A percentile compares a stretch with the other conserved stretches of the same genome.
Evolutionary conservation across 345 rosid species (phyloP).

Genomic region (Brassica nigra): DNA sequence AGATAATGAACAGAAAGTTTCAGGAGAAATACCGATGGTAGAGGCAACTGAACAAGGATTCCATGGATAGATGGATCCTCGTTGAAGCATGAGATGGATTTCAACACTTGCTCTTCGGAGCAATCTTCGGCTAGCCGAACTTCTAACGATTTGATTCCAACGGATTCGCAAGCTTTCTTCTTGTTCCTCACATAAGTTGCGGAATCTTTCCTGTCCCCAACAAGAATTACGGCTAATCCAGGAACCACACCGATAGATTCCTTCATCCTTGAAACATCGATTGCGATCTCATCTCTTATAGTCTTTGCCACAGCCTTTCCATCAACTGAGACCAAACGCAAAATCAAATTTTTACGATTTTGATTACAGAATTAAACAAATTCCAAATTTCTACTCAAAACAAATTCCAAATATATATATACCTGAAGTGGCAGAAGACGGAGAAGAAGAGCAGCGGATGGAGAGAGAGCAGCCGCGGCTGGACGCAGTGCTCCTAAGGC

Average conservation of each 20-base stretch:
- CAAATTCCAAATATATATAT: background rate
- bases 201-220: background rate
- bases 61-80: constrained; percentile 8
- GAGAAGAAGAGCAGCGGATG: constrained; percentile 35
- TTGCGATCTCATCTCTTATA: background rate
- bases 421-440: background rate
- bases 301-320: background rate
- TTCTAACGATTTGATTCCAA: background rate
- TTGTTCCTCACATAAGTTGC: constrained; percentile 1
- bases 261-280: constrained; percentile 1
- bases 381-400: background rate
- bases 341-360: background rate
- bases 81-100: background rate
- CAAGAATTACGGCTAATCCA: constrained; percentile 2
- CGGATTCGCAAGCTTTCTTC: constrained; percentile 11
- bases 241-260: constrained; percentile 7
- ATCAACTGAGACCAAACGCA: constrained; percentile 23
- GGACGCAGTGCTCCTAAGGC: constrained; percentile 24
- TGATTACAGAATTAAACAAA: background rate
- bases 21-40: background rate
- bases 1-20: background rate
- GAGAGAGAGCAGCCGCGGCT: constrained; percentile 24
- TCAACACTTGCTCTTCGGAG: background rate
- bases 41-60: constrained; percentile 6
- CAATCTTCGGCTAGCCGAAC: background rate